Evolutionary conservation across 2,329 filamentous ascomycete species (phyloP).

Genomic region (Proliferodiscus dingleyae): DNA sequence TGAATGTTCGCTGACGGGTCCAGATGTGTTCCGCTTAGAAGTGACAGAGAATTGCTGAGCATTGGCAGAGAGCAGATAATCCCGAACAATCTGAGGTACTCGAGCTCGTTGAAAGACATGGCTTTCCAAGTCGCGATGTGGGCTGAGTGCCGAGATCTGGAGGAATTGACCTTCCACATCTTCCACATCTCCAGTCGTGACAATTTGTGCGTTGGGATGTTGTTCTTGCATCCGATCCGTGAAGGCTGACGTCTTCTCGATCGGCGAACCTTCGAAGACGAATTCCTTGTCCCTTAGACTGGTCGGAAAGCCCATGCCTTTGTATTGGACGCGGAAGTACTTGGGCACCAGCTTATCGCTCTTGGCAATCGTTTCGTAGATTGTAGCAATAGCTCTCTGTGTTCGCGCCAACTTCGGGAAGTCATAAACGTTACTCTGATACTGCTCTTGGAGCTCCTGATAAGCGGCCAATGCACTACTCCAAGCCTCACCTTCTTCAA

Average conservation of each 20-base stretch:
- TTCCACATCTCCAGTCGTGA: slow-evolving; percentile 64
- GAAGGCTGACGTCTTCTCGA: slow-evolving; percentile 74
- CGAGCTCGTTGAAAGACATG: slow-evolving; percentile 85
- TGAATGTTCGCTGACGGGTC: slow-evolving; percentile 66
- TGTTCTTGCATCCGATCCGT: slow-evolving; percentile 89
- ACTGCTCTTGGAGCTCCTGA: slow-evolving; percentile 85
- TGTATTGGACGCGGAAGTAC: slow-evolving; percentile 89
- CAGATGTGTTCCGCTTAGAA: slow-evolving; percentile 62
- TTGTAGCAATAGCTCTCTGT: slow-evolving; percentile 83
- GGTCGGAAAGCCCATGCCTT: slow-evolving; percentile 79
- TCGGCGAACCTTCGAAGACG: slow-evolving; percentile 77
- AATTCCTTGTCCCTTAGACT: slow-evolving; percentile 85
- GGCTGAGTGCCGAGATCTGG: slow-evolving; percentile 73
- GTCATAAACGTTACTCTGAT: slow-evolving; percentile 84
- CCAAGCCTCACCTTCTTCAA: slow-evolving; percentile 93
- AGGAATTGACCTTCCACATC: slow-evolving; percentile 89
- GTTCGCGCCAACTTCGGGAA: slow-evolving; percentile 87
- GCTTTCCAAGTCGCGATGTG: slow-evolving; percentile 76
- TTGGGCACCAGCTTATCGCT: slow-evolving; percentile 73
- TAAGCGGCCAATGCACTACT: slow-evolving; percentile 82
- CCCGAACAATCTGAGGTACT: slow-evolving; percentile 76
- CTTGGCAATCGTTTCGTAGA: slow-evolving; percentile 84
- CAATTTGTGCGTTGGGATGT: slow-evolving; percentile 78
- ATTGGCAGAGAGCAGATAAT: slow-evolving; percentile 75
- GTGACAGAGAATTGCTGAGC: slow-evolving; percentile 77